Conservation (phyloP, 495 filamentous ascomycete genomes). For the Terfezia boudieri region DNA sequence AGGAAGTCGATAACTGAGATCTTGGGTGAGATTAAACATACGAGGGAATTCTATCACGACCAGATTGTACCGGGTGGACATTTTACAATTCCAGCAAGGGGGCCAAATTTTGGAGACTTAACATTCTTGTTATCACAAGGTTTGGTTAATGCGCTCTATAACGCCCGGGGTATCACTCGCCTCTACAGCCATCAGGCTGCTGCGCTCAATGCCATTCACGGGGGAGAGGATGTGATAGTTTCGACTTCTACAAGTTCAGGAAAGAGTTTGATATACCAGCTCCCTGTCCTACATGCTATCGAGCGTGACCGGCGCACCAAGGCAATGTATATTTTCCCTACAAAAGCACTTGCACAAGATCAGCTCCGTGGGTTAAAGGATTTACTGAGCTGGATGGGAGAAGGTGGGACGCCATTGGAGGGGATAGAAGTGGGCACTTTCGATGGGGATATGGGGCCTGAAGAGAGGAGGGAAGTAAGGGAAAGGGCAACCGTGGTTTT, state of each 20-base stretch:
- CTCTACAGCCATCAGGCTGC: constrained; percentile 91
- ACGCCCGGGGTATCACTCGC: constrained; percentile 59
- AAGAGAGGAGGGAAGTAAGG: constrained; percentile 51
- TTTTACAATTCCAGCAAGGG: constrained; percentile 73
- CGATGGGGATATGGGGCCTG: constrained; percentile 82
- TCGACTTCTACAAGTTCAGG: constrained; percentile 90
- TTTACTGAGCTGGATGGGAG: constrained; percentile 52
- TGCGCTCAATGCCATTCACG: constrained; percentile 75
- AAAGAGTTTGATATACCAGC: constrained; percentile 89
- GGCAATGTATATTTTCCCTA: constrained; percentile 97
- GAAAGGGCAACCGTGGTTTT: constrained; percentile 88
- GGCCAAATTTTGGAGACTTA: constrained; percentile 61
- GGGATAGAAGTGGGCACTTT: constrained; percentile 71
- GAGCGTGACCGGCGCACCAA: constrained; percentile 54
- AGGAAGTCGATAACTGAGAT: constrained; percentile 69
- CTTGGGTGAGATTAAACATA: constrained; percentile 53
- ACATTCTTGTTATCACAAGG: constrained; percentile 71
- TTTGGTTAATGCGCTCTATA: constrained; percentile 85
- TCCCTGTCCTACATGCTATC: constrained; percentile 75
- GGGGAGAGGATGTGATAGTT: constrained; percentile 71
- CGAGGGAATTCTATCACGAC: constrained; percentile 62
- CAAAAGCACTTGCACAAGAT: constrained; percentile 91
- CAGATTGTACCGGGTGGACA: constrained; percentile 93
- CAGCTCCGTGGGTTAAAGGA: constrained; percentile 76
- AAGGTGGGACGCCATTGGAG: constrained; percentile 30